Percentiles rank a stretch among this genome's conserved stretches.
These are phyloP conservation scores for Blastobotrys ciferrii DNA, from an alignment of 1,139 yeast species.

Conservation along the genomic window DNA sequence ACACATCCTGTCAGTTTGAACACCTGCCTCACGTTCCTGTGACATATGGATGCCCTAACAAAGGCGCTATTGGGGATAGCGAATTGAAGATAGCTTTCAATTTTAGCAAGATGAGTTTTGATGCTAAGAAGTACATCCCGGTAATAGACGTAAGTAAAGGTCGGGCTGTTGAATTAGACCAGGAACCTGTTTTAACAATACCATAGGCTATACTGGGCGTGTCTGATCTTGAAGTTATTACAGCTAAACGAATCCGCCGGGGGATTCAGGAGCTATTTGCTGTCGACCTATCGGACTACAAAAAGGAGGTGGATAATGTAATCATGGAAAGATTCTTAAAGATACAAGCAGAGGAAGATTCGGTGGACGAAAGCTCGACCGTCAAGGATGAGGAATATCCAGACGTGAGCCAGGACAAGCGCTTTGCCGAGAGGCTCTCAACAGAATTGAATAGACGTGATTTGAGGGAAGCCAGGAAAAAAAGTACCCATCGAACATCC, in stretches of 20 bases:
- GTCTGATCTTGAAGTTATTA: constrained; percentile 68
- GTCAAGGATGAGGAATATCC: constrained; percentile 4
- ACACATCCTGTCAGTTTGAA: background rate
- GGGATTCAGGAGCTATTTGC: constrained; percentile 69
- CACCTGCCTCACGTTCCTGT: background rate
- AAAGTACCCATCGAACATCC: background rate
- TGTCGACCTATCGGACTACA: constrained; percentile 51
- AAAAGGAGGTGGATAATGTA: constrained; percentile 56
- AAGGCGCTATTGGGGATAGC: background rate
- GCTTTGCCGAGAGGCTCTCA: background rate
- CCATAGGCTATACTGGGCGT: constrained; percentile 65
- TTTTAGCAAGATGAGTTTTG: constrained; percentile 10
- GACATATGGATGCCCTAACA: background rate
- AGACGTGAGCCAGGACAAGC: constrained; percentile 1
- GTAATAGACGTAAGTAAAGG: constrained; percentile 62
- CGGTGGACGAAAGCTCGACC: background rate
- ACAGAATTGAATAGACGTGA: constrained; percentile 6
- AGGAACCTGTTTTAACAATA: background rate
- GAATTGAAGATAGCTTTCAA: background rate
- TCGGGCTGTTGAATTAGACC: background rate
- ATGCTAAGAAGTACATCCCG: constrained; percentile 47
- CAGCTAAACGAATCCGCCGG: constrained; percentile 67
- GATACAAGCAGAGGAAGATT: constrained; percentile 31
- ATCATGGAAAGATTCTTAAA: constrained; percentile 60
- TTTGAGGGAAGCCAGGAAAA: constrained; percentile 15